phyloP scores from a whole-genome alignment of 495 filamentous ascomycete genomes.

The Annulohypoxylon nitens region DNA sequence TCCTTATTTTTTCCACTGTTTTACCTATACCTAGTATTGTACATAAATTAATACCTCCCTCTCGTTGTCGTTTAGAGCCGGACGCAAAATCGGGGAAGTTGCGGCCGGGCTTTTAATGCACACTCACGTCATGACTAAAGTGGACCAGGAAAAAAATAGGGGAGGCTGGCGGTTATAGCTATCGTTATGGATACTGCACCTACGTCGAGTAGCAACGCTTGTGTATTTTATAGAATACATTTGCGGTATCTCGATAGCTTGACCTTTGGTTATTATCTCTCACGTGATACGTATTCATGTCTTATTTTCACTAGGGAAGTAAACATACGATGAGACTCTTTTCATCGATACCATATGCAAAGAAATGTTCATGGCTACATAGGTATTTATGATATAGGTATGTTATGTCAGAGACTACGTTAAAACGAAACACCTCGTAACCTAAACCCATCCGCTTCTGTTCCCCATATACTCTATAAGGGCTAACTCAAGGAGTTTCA shows the following conservation, averaged over 20 bases:
- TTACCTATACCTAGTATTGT: conserved; percentile 44
- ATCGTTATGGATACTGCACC: conserved; percentile 6
- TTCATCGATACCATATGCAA: neutral
- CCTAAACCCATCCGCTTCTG: neutral
- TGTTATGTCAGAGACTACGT: neutral
- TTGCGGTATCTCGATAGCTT: conserved; percentile 1
- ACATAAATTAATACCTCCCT: conserved; percentile 43
- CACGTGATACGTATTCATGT: neutral
- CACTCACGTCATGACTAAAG: conserved; percentile 12
- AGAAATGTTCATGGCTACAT: neutral
- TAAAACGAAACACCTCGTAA: conserved; percentile 1
- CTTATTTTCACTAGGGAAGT: too few relatives aligned
- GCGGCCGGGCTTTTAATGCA: conserved; percentile 1
- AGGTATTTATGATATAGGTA: neutral
- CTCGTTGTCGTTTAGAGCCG: conserved; percentile 29
- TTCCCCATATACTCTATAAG: neutral
- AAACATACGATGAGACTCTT: too few relatives aligned
- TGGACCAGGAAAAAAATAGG: conserved; percentile 4
- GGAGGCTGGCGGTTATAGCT: conserved; percentile 5
- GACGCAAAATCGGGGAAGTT: conserved; percentile 7
- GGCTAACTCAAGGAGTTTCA: neutral
- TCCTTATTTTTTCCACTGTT: conserved; percentile 21
- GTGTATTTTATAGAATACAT: neutral
- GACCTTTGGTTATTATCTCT: neutral
- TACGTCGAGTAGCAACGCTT: neutral